Conservation (phyloP, 208 protist genomes). For the Trypanosomatidae sp. region DNA sequence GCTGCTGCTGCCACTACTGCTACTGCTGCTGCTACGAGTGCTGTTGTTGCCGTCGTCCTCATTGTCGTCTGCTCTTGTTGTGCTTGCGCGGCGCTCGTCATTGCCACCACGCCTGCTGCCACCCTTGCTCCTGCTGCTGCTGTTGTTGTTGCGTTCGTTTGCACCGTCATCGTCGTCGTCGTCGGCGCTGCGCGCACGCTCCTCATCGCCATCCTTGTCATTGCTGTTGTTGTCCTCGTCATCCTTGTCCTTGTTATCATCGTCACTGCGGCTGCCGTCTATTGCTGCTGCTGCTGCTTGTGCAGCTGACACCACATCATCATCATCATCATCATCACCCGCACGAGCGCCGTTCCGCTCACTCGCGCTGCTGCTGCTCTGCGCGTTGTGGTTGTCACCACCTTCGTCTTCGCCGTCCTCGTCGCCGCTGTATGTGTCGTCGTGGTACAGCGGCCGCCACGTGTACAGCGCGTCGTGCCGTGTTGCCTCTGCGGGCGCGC, state of each 20-base stretch:
- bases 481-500: conserved; percentile 65
- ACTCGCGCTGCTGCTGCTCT: no score
- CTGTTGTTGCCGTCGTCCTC: conserved; percentile 4
- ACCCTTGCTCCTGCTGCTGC: conserved; percentile 1
- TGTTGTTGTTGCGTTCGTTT: conserved; percentile 4
- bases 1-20: not conserved
- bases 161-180: conserved; percentile 1
- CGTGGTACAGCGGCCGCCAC: conserved; percentile 15
- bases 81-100: no score
- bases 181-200: conserved; percentile 5
- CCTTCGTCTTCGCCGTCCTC: not conserved
- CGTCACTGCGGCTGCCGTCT: not conserved
- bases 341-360: no score
- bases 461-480: conserved; percentile 76
- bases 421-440: not conserved
- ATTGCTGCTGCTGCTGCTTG: conserved; percentile 1
- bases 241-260: conserved; percentile 2
- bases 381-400: no score
- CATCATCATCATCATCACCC: not conserved
- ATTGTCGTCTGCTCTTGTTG: no score
- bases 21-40: conserved; percentile 3
- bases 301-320: conserved; percentile 1
- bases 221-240: conserved; percentile 1
- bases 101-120: no score
- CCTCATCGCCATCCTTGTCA: conserved; percentile 1